Evolutionary conservation across 208 protist genomes (phyloP).

Genomic region (Porcisia hertigi): DNA sequence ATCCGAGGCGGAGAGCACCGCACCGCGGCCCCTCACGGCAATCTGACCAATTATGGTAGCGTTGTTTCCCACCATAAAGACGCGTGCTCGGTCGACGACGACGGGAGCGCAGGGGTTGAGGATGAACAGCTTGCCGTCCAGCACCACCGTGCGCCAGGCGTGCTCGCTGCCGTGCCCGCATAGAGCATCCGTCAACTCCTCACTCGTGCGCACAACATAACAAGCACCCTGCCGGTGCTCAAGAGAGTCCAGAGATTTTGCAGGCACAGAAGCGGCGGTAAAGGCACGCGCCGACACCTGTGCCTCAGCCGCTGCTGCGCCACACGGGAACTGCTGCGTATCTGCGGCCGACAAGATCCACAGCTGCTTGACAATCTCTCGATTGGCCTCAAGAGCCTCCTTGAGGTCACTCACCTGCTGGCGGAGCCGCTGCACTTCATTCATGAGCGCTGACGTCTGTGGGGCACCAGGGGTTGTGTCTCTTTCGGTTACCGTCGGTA

Average conservation of each 20-base stretch:
- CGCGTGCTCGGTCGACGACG: conserved; percentile 34
- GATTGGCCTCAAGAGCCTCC: conserved; percentile 27
- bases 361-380: conserved; percentile 33
- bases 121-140: conserved; percentile 43
- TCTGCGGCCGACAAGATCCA: conserved; percentile 8
- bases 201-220: conserved; percentile 48
- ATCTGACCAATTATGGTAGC: conserved; percentile 54
- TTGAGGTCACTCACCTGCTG: conserved; percentile 30
- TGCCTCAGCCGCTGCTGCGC: neutral
- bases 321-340: neutral
- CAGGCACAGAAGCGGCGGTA: neutral
- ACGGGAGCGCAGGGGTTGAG: conserved; percentile 35
- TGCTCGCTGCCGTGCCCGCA: conserved; percentile 41
- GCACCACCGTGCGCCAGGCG: conserved; percentile 46
- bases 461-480: neutral
- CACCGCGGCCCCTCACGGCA: conserved; percentile 26
- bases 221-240: conserved; percentile 42
- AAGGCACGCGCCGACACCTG: neutral
- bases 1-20: conserved; percentile 48
- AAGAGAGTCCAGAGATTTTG: conserved; percentile 17
- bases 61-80: conserved; percentile 62
- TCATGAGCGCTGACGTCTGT: neutral
- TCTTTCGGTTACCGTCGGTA: neutral
- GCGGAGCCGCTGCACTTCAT: conserved; percentile 12
- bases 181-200: conserved; percentile 44